Percentiles rank a stretch among this genome's conserved stretches.
Evolutionary conservation across 306 rosid species (phyloP).

Genomic region (Potentilla sterilis): DNA sequence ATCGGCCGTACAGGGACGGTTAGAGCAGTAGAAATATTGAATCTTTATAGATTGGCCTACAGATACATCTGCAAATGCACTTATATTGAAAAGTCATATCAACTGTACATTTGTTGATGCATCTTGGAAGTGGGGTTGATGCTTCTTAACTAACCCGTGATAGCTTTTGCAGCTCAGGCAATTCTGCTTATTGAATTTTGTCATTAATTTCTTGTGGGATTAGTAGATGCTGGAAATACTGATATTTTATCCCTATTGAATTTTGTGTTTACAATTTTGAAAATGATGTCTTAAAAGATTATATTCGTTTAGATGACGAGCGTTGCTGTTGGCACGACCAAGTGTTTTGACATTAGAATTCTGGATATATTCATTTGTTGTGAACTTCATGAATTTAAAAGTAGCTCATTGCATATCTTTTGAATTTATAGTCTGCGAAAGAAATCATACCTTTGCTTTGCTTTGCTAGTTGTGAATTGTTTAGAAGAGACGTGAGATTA

Average conservation of each 20-base stretch:
- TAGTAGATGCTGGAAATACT: neutral
- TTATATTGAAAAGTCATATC: neutral
- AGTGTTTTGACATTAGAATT: too few relatives aligned
- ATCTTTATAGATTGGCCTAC: neutral
- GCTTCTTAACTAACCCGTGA: neutral
- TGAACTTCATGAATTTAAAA: too few relatives aligned
- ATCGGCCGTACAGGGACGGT: neutral
- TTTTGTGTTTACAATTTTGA: neutral
- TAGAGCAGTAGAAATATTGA: neutral
- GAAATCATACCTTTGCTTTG: too few relatives aligned
- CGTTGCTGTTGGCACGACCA: neutral
- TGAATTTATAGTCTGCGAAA: too few relatives aligned
- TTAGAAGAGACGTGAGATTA: too few relatives aligned
- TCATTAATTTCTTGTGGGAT: neutral
- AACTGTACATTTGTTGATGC: neutral
- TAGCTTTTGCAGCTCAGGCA: neutral
- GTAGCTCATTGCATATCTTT: too few relatives aligned
- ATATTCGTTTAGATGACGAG: neutral
- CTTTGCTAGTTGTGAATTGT: too few relatives aligned
- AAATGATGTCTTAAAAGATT: neutral
- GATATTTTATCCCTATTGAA: neutral
- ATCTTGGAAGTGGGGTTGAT: neutral
- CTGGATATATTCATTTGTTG: too few relatives aligned
- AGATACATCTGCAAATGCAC: conserved; percentile 1
- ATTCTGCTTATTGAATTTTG: neutral